Percentiles rank a stretch among this genome's conserved stretches.
Evolutionary conservation across 495 filamentous ascomycete genomes (phyloP).

Genomic region (Chlorociboria aeruginascens): DNA sequence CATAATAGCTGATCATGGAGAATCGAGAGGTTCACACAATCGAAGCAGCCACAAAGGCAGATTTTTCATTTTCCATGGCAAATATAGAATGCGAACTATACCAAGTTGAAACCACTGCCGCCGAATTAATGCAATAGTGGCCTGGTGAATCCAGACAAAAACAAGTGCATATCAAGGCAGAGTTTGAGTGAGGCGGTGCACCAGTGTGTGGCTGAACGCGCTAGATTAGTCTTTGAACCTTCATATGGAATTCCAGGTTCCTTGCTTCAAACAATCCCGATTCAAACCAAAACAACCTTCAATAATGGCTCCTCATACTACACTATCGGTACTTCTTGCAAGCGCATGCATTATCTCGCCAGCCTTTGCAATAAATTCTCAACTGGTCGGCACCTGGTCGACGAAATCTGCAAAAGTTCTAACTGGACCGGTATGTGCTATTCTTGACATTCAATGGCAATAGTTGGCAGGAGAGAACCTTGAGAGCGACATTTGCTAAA

Average conservation of each 20-base stretch:
- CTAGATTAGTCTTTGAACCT: not conserved
- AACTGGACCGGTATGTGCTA: slow-evolving; percentile 56
- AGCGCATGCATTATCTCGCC: slow-evolving; percentile 14
- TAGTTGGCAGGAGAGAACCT: slow-evolving; percentile 4
- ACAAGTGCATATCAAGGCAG: too few species aligned
- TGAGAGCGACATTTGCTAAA: slow-evolving; percentile 5
- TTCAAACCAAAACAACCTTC: not conserved
- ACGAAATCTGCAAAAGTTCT: slow-evolving; percentile 61
- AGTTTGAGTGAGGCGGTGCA: too few species aligned
- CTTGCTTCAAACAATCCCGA: not conserved
- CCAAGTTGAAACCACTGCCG: too few species aligned
- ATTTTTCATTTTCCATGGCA: too few species aligned
- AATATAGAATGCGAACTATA: too few species aligned
- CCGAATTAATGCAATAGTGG: too few species aligned
- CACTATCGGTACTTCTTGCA: slow-evolving; percentile 20
- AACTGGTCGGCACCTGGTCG: slow-evolving; percentile 65
- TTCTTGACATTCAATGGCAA: slow-evolving; percentile 7
- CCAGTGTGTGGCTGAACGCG: too few species aligned
- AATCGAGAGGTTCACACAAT: not conserved
- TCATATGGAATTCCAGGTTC: slow-evolving; percentile 3
- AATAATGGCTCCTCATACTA: slow-evolving; percentile 14
- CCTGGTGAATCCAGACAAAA: too few species aligned
- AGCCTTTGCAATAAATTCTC: slow-evolving; percentile 24
- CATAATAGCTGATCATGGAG: not conserved
- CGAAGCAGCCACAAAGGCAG: too few species aligned